Evolutionary conservation across 345 rosid genomes (phyloP).

Genomic region (Passiflora organensis): DNA sequence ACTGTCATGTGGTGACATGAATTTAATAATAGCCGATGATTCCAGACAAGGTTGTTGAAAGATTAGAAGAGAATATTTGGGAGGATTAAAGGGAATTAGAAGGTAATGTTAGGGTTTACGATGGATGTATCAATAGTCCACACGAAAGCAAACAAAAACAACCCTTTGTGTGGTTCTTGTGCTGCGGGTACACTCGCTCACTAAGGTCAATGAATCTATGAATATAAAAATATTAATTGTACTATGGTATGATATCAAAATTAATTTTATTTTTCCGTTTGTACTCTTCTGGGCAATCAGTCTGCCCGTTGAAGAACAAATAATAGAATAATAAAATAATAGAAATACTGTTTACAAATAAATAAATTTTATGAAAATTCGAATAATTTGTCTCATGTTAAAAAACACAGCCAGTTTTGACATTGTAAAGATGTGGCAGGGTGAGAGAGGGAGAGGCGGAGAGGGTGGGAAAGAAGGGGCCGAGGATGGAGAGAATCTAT

Average conservation of each 20-base stretch:
- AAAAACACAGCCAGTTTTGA: too few species aligned
- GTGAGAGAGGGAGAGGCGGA: conserved; percentile 11
- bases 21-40: not conserved
- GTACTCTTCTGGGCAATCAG: too few species aligned
- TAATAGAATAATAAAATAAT: too few species aligned
- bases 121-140: conserved; percentile 28
- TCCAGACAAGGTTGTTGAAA: conserved; percentile 27
- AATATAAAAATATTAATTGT: not conserved
- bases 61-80: conserved; percentile 59
- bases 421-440: not conserved
- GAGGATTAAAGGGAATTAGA: conserved; percentile 62
- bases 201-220: conserved; percentile 30
- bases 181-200: not conserved
- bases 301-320: too few species aligned
- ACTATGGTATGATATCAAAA: not conserved
- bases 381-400: too few species aligned
- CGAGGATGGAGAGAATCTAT: conserved; percentile 27
- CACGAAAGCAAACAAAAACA: conserved; percentile 48
- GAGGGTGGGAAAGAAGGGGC: conserved; percentile 41
- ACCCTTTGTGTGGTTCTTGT: conserved; percentile 34
- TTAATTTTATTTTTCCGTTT: too few species aligned
- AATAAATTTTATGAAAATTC: too few species aligned
- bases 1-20: conserved; percentile 28
- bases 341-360: too few species aligned
- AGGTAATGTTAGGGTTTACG: conserved; percentile 44